A percentile compares a stretch with the other conserved stretches of the same genome.
phyloP scores from a whole-genome alignment of 2,329 filamentous ascomycete species.

The Calonectria hawksworthii region DNA sequence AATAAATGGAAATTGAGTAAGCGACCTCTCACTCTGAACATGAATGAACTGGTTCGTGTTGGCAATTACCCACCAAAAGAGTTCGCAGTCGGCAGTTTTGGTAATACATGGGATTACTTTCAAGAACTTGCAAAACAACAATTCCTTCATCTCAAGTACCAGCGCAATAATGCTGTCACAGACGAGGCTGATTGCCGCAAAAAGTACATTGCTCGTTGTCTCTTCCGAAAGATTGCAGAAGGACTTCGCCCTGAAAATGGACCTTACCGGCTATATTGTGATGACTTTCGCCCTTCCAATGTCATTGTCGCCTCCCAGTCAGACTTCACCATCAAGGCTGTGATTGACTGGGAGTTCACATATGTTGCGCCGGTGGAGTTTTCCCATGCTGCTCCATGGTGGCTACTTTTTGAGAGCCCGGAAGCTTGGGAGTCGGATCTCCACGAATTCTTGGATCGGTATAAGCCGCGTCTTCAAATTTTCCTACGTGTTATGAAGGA shows the following conservation, averaged over 20 bases:
- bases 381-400: neutral
- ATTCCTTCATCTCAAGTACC: neutral
- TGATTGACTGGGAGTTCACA: neutral
- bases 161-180: neutral
- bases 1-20: neutral
- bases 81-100: neutral
- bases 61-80: neutral
- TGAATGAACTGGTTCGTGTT: neutral
- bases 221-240: neutral
- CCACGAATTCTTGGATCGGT: neutral
- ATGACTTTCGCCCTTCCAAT: neutral
- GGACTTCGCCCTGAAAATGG: neutral
- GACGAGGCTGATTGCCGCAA: neutral
- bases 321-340: neutral
- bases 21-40: neutral
- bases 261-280: neutral
- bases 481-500: neutral
- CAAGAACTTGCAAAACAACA: neutral
- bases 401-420: neutral
- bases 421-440: neutral
- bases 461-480: neutral
- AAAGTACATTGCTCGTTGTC: neutral
- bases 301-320: neutral
- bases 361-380: neutral
- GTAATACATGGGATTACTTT: neutral